A percentile compares a stretch with the other conserved stretches of the same genome.
Evolutionary conservation across 2,329 filamentous ascomycete species (phyloP).

Genomic region (Fusarium nygamai): DNA sequence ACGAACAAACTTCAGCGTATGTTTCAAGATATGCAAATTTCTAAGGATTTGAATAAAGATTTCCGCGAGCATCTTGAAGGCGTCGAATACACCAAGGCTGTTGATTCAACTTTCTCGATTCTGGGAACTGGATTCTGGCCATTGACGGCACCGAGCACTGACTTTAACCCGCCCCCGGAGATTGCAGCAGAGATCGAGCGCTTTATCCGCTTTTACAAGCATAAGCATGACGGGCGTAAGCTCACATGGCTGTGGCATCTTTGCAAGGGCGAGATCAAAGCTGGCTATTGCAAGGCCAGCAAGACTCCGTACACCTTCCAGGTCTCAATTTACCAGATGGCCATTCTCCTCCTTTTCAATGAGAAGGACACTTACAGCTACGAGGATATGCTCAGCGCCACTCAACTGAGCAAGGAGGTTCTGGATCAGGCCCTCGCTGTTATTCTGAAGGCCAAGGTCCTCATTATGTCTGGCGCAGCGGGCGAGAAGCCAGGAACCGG

Average conservation of each 20-base stretch:
- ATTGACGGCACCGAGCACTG: conserved; percentile 83
- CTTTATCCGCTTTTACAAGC: conserved; percentile 90
- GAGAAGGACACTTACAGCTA: conserved; percentile 87
- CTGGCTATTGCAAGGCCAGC: conserved; percentile 87
- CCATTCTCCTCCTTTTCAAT: conserved; percentile 93
- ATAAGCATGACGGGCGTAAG: conserved; percentile 96
- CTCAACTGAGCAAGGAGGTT: conserved; percentile 81
- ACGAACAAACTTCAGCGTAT: conserved; percentile 99
- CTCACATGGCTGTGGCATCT: conserved; percentile 98
- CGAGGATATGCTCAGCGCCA: conserved; percentile 85
- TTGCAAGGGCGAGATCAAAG: conserved; percentile 96
- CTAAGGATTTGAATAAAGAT: conserved; percentile 91
- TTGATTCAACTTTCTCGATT: conserved; percentile 90
- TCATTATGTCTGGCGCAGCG: conserved; percentile 75
- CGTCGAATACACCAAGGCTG: conserved; percentile 68
- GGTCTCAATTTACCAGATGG: conserved; percentile 98
- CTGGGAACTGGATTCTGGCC: conserved; percentile 98
- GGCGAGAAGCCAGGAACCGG: conserved; percentile 78
- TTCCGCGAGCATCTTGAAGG: conserved; percentile 80
- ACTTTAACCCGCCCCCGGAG: conserved; percentile 86
- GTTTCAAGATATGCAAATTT: conserved; percentile 99
- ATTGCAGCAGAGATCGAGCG: conserved; percentile 89
- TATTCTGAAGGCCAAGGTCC: conserved; percentile 91
- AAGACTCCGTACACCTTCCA: conserved; percentile 97
- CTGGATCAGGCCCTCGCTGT: conserved; percentile 88